Conservation (phyloP, 2,329 filamentous ascomycete genomes). For the Cryphonectria naterciae region DNA sequence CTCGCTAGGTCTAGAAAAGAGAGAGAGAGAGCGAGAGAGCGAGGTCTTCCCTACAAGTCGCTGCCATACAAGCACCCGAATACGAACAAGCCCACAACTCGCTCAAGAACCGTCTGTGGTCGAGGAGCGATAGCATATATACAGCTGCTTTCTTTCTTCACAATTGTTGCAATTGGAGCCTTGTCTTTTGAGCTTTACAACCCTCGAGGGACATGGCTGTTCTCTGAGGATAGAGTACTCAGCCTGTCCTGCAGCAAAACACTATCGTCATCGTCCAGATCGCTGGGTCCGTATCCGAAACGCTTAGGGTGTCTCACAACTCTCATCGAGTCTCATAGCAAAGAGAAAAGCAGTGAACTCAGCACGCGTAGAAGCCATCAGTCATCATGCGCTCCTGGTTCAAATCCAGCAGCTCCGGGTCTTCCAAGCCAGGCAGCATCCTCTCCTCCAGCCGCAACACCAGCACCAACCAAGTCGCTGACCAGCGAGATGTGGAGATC, state of each 20-base stretch:
- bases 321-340: background rate
- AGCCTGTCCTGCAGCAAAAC: background rate
- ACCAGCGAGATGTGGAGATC: conserved; percentile 46
- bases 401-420: conserved; percentile 15
- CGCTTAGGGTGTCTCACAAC: background rate
- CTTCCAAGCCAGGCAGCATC: conserved; percentile 20
- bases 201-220: conserved; percentile 5
- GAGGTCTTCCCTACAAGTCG: background rate
- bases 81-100: background rate
- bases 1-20: background rate
- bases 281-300: too few species aligned
- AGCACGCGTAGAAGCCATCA: background rate
- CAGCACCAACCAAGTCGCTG: conserved; percentile 26
- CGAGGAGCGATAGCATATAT: background rate
- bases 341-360: background rate
- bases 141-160: background rate
- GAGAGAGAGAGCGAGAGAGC: background rate
- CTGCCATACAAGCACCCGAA: background rate
- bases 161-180: background rate
- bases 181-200: conserved; percentile 10
- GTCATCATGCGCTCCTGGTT: conserved; percentile 28
- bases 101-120: background rate
- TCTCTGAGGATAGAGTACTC: conserved; percentile 4
- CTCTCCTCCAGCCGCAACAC: conserved; percentile 20
- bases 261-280: background rate